Evolutionary conservation across 2,329 filamentous ascomycete genomes (phyloP).

Genomic region (Epichloe festucae): DNA sequence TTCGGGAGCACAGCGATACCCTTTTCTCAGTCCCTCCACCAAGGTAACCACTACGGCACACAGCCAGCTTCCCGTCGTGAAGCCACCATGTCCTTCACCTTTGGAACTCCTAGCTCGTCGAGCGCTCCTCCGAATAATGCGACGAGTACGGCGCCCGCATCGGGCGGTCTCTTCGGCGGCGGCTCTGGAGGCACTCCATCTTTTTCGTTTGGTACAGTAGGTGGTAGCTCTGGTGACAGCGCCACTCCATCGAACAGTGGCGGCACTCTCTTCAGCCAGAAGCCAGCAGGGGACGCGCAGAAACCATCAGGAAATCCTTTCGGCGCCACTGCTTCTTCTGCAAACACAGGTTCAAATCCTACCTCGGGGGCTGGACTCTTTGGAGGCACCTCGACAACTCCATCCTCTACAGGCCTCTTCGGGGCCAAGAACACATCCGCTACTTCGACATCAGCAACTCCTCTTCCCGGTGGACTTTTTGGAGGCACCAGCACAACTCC

Average conservation of each 20-base stretch:
- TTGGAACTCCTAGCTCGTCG: conserved; percentile 22
- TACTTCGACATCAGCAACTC: conserved; percentile 9
- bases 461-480: conserved; percentile 12
- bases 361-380: conserved; percentile 18
- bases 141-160: conserved; percentile 25
- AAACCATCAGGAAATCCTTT: conserved; percentile 17
- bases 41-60: not conserved
- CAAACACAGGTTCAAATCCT: conserved; percentile 15
- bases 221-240: conserved; percentile 10
- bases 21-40: not conserved
- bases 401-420: conserved; percentile 10
- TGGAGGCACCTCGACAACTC: conserved; percentile 11
- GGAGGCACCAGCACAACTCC: conserved; percentile 8
- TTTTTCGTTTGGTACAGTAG: conserved; percentile 27
- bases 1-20: not conserved
- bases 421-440: conserved; percentile 3
- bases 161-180: conserved; percentile 28
- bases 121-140: conserved; percentile 18
- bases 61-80: not conserved
- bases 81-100: conserved; percentile 27
- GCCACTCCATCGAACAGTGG: conserved; percentile 17
- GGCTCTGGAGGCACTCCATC: conserved; percentile 16
- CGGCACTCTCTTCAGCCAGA: conserved; percentile 20
- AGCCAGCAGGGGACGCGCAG: conserved; percentile 14
- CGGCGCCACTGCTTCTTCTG: conserved; percentile 11